Evolutionary conservation across 2,329 filamentous ascomycete species (phyloP).

Genomic region (Alternaria novae-zelandiae): DNA sequence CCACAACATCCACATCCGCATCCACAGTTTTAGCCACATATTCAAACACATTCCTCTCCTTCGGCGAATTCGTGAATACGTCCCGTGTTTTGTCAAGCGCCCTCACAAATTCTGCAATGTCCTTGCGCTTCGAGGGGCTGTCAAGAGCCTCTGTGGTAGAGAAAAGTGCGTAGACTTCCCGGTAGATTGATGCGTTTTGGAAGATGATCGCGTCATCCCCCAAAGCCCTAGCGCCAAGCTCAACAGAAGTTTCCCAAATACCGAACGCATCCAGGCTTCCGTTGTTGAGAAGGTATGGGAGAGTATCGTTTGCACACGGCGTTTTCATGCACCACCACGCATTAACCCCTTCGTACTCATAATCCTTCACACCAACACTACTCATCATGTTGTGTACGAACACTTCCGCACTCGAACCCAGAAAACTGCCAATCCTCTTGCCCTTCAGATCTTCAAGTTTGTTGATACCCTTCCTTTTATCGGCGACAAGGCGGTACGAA

Average conservation of each 20-base stretch:
- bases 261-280: slow-evolving; percentile 32
- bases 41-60: slow-evolving; percentile 16
- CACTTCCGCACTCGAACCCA: slow-evolving; percentile 18
- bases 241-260: slow-evolving; percentile 36
- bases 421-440: slow-evolving; percentile 32
- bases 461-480: slow-evolving; percentile 21
- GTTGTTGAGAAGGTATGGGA: slow-evolving; percentile 22
- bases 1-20: slow-evolving; percentile 25
- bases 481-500: slow-evolving; percentile 33
- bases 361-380: slow-evolving; percentile 21
- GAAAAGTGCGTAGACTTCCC: slow-evolving; percentile 35
- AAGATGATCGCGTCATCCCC: slow-evolving; percentile 26
- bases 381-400: slow-evolving; percentile 30
- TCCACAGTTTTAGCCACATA: slow-evolving; percentile 23
- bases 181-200: slow-evolving; percentile 28
- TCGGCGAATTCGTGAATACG: slow-evolving; percentile 22
- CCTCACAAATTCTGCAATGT: slow-evolving; percentile 34
- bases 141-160: slow-evolving; percentile 31
- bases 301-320: slow-evolving; percentile 26
- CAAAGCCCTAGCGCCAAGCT: slow-evolving; percentile 25
- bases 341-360: slow-evolving; percentile 22
- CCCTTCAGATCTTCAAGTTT: slow-evolving; percentile 30
- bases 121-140: slow-evolving; percentile 22
- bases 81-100: slow-evolving; percentile 30
- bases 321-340: slow-evolving; percentile 29